Evolutionary conservation across 2,329 filamentous ascomycete genomes (phyloP), one percentile per base, ranked within the genome.

Genomic region (Botrytis porri): DNA sequence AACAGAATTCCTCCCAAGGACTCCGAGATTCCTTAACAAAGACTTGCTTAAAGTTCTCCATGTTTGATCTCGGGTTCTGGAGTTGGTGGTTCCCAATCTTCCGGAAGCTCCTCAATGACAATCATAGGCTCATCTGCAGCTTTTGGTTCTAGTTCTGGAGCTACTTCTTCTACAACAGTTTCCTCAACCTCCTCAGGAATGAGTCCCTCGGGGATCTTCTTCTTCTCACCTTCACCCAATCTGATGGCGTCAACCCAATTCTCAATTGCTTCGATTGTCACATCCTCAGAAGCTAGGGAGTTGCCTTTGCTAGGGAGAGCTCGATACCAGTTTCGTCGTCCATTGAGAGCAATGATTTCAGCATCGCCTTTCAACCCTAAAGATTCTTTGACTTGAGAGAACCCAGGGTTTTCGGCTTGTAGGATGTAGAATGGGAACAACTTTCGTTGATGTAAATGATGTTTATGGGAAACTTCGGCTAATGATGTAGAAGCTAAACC

Each of bases 211-310:
- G 93, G 92, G 60, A 96, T 81, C 83, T 90, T 93, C 78, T 90
- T 87, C 86, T 95, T 98, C 74, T 87, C 84, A 3, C 93, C 92
- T 80, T 98, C 95, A 70, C 95, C 93, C 86, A 99, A 87, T 54
- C 94, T 90, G 75, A 98, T 94, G n/a, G 89, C 87, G 79, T 99
- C 96, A 74, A 99, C 89, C 94, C 95, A 99, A 75, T 85, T 84
- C 83, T 97, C 93, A 43, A 99, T 84, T 39, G 86, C 88, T 71
- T 87, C 85, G 37, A 86, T 80, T 71, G 87, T 88, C 62, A 89
- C 90, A 25, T 83, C 81, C 14, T 83, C 81, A 7, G 75, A 76
- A 61, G 87, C 84, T 4, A 78, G 43, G 25, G 62, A 70, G 9
- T 72, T 70, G 3, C 74, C 76, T 18, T 61, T 59, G 16, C 73